Conservation (phyloP, 164 flowering plant genomes). For the Liriodendron chinense region DNA sequence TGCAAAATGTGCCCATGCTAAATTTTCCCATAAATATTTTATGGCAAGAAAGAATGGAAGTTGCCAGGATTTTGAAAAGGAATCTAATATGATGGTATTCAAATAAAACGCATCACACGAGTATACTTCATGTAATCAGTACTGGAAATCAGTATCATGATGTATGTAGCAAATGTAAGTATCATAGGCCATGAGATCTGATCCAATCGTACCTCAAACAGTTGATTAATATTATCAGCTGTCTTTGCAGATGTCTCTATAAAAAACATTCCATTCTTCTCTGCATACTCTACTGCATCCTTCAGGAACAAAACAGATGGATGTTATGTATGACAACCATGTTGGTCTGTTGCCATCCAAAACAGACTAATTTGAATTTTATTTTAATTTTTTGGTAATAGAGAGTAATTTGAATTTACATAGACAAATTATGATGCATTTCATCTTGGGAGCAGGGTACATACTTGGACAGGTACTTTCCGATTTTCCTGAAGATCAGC, state of each 20-base stretch:
- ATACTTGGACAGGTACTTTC: slow-evolving; percentile 71
- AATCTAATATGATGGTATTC: too few species aligned
- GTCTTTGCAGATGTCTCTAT: slow-evolving; percentile 99
- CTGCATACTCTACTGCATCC: slow-evolving; percentile 89
- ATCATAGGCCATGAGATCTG: not conserved
- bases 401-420: not conserved
- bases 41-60: too few species aligned
- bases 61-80: too few species aligned
- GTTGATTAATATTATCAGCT: slow-evolving; percentile 94
- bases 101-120: too few species aligned
- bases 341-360: not conserved
- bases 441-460: slow-evolving; percentile 13
- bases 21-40: too few species aligned
- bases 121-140: too few species aligned
- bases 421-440: not conserved
- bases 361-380: not conserved
- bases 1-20: too few species aligned
- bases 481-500: slow-evolving; percentile 94
- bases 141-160: too few species aligned
- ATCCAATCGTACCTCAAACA: slow-evolving; percentile 68
- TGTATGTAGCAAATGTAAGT: too few species aligned
- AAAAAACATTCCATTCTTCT: slow-evolving; percentile 97
- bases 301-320: slow-evolving; percentile 26
- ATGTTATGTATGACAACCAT: not conserved
- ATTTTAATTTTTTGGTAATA: too few species aligned